Evolutionary conservation across 2,329 filamentous ascomycete genomes (phyloP).

Genomic region (Chrysoporthe puriensis): DNA sequence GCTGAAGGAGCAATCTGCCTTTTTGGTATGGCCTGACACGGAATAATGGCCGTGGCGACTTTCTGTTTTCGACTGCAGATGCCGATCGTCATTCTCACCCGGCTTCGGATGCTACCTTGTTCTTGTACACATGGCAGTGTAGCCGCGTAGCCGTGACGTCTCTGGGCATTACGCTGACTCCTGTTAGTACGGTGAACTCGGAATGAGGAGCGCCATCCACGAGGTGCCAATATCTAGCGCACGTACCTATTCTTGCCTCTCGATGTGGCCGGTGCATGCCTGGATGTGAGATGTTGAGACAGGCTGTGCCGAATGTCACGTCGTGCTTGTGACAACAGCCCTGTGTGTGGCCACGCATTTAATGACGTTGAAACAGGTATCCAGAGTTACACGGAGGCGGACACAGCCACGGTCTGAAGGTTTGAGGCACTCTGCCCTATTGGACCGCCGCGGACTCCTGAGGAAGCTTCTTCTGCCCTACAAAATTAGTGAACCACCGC

Average conservation of each 20-base stretch:
- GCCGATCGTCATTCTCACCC: conserved; percentile 10
- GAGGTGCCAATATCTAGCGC: neutral
- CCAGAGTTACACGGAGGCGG: conserved; percentile 1
- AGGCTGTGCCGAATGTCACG: conserved; percentile 2
- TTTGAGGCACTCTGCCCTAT: neutral
- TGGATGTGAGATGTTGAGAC: conserved; percentile 1
- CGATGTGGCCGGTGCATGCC: neutral
- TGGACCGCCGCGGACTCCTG: neutral
- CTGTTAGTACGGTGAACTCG: neutral
- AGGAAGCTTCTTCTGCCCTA: neutral
- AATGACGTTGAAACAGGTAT: conserved; percentile 3
- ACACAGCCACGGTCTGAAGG: neutral
- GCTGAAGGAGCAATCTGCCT: conserved; percentile 1
- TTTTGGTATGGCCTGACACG: neutral
- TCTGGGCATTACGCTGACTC: neutral
- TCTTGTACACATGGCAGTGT: conserved; percentile 1
- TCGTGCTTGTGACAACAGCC: neutral
- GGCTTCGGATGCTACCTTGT: neutral
- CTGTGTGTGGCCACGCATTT: neutral
- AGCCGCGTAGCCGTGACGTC: neutral
- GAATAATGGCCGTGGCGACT: neutral
- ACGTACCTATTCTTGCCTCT: neutral
- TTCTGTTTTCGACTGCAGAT: conserved; percentile 4
- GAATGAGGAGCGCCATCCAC: neutral
- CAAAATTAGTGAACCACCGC: neutral